Percentiles rank a stretch among this genome's conserved stretches.
Evolutionary conservation across 108 stramenopile species (phyloP).

Genomic region (Pinguiococcus pyrenoidosus): DNA sequence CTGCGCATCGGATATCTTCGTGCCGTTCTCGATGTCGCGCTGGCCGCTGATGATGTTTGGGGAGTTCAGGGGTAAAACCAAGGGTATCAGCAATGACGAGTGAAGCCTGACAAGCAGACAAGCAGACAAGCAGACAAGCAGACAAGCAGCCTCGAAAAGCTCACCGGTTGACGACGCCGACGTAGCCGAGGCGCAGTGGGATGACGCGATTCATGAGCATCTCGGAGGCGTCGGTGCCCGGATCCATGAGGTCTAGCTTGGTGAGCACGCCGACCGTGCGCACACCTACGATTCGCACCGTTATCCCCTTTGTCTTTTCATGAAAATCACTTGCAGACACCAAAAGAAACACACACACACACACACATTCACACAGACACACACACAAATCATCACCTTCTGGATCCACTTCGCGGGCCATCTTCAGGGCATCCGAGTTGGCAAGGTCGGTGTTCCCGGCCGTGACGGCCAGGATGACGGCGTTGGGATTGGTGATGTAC

Average conservation of each 20-base stretch:
- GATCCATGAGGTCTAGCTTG: conserved; percentile 96
- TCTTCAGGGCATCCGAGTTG: conserved; percentile 85
- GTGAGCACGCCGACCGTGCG: conserved; percentile 95
- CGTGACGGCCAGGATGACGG: conserved; percentile 90
- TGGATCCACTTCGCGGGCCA: conserved; percentile 81
- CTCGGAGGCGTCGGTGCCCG: conserved; percentile 78
- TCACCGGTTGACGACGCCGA: conserved; percentile 89
- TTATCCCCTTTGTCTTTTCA: no score
- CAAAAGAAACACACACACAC: no score
- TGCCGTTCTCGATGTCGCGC: conserved; percentile 72
- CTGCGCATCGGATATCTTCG: conserved; percentile 62
- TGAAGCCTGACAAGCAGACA: no score
- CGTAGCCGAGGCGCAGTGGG: conserved; percentile 76
- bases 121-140: no score
- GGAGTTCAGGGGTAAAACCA: no score
- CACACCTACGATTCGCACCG: no score
- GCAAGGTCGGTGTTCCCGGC: conserved; percentile 90
- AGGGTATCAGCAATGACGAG: no score
- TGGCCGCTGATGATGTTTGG: no score
- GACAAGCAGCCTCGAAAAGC: no score
- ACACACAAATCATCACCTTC: conserved; percentile 24
- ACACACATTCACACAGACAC: no score
- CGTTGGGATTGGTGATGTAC: conserved; percentile 82
- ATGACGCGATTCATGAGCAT: conserved; percentile 77
- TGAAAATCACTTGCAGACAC: no score